Conservation (phyloP, 345 rosid species). For the Eucalyptus virginea region DNA sequence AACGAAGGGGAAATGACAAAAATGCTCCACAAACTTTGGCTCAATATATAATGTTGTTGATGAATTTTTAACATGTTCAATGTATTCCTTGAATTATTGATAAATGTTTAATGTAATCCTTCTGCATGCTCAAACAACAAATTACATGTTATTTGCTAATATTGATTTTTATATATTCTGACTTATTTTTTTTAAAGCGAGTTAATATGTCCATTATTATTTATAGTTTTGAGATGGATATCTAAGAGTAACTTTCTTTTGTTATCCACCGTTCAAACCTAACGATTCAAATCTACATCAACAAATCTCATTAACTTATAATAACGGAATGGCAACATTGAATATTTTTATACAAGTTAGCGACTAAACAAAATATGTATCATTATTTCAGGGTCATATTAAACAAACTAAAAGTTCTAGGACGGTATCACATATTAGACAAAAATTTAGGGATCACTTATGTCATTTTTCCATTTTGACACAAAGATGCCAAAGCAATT, state of each 20-base stretch:
- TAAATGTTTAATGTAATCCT: neutral
- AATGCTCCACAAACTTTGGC: neutral
- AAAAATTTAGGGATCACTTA: neutral
- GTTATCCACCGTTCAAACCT: neutral
- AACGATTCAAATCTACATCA: neutral
- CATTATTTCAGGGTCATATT: neutral
- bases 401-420: accelerated
- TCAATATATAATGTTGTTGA: neutral
- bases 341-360: neutral
- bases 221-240: neutral
- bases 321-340: neutral
- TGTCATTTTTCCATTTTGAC: neutral
- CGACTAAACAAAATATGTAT: neutral
- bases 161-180: neutral
- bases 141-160: neutral
- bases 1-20: neutral
- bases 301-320: neutral
- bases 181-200: neutral
- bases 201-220: neutral
- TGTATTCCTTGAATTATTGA: neutral
- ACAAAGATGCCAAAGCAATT: neutral
- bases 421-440: accelerated
- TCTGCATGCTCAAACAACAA: neutral
- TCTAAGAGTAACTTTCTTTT: neutral
- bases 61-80: neutral